Percentiles rank a stretch among this genome's conserved stretches.
Evolutionary conservation across 2,329 filamentous ascomycete genomes (phyloP).

Genomic region (Phialocephala sp.): DNA sequence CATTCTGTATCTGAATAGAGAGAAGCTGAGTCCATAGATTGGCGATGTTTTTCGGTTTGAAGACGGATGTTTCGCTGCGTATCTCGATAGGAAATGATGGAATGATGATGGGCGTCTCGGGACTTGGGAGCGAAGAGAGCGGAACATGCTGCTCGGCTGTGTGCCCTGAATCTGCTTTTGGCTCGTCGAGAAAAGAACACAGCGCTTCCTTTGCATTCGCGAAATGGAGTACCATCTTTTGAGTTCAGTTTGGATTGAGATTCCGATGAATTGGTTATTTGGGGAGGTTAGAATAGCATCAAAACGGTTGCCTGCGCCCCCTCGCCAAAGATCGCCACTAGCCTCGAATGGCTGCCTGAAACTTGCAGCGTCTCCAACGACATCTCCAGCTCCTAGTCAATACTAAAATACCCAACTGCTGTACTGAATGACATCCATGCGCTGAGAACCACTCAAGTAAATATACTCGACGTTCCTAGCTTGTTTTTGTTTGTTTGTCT

Average conservation of each 20-base stretch:
- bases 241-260: neutral
- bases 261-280: neutral
- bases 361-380: neutral
- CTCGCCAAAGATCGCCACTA: neutral
- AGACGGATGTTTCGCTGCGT: constrained; percentile 16
- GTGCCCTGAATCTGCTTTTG: constrained; percentile 3
- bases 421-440: too few relatives aligned
- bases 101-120: constrained; percentile 10
- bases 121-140: constrained; percentile 17
- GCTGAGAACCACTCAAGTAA: too few relatives aligned
- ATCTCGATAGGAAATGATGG: constrained; percentile 19
- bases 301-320: neutral
- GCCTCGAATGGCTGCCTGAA: constrained; percentile 3
- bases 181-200: constrained; percentile 2
- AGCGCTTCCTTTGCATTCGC: constrained; percentile 9
- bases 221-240: constrained; percentile 9
- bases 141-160: constrained; percentile 6
- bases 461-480: too few relatives aligned
- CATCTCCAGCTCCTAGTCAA: neutral
- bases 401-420: neutral
- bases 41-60: constrained; percentile 18
- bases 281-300: neutral
- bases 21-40: constrained; percentile 25
- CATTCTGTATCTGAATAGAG: constrained; percentile 26
- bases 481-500: neutral